phyloP scores from a whole-genome alignment of 2,329 filamentous ascomycete species.

The Talaromyces albobiverticillius region DNA sequence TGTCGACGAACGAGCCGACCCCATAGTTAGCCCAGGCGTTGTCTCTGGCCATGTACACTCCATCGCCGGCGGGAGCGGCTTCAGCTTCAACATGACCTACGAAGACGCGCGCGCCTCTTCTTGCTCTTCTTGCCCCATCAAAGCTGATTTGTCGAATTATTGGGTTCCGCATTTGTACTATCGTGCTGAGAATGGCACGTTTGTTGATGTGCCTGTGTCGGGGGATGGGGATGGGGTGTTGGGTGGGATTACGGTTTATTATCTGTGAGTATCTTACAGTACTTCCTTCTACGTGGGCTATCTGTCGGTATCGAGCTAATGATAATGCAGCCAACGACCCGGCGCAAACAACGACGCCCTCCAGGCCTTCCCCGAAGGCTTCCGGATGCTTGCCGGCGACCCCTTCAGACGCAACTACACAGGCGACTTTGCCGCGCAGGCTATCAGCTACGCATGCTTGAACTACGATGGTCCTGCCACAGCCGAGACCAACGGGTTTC shows the following conservation, averaged over 20 bases:
- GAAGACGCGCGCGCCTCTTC: slow-evolving; percentile 59
- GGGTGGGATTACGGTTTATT: slow-evolving; percentile 89
- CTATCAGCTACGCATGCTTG: slow-evolving; percentile 91
- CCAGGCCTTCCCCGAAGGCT: slow-evolving; percentile 70
- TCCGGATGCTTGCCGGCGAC: slow-evolving; percentile 80
- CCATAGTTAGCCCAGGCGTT: slow-evolving; percentile 63
- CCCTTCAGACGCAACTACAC: slow-evolving; percentile 64
- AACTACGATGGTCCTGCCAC: slow-evolving; percentile 64
- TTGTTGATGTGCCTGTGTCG: slow-evolving; percentile 59
- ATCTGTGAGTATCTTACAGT: slow-evolving; percentile 54
- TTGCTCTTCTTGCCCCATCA: slow-evolving; percentile 79
- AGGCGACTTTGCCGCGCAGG: slow-evolving; percentile 66
- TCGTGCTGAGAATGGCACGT: slow-evolving; percentile 63
- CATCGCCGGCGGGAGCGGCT: slow-evolving; percentile 71
- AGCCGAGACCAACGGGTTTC: slow-evolving; percentile 58
- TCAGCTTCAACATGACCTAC: slow-evolving; percentile 58
- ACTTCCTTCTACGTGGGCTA: too few relatives aligned
- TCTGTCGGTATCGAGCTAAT: neutral
- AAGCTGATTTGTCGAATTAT: slow-evolving; percentile 79
- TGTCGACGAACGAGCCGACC: slow-evolving; percentile 72
- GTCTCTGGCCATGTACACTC: slow-evolving; percentile 68
- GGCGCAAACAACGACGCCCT: slow-evolving; percentile 61
- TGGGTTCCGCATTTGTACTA: slow-evolving; percentile 83
- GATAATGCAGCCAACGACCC: slow-evolving; percentile 11
- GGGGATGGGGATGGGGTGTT: slow-evolving; percentile 50